A percentile compares a stretch with the other conserved stretches of the same genome.
phyloP scores from a whole-genome alignment of 306 rosid species.

The Vigna reflexopilosa region DNA sequence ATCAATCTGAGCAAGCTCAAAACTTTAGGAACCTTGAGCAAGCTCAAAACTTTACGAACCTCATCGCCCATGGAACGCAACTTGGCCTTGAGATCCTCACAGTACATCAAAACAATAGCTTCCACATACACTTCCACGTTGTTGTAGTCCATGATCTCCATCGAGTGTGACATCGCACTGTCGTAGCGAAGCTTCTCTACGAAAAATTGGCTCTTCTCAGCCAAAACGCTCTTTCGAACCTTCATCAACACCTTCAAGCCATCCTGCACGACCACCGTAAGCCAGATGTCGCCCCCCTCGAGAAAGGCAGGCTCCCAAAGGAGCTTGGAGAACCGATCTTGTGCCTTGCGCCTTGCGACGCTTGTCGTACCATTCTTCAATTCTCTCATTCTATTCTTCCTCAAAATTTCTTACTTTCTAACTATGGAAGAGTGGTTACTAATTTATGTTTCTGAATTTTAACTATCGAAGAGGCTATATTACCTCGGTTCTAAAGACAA shows the following conservation, averaged over 20 bases:
- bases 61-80: constrained; percentile 63
- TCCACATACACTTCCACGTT: constrained; percentile 84
- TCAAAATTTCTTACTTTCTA: not conserved
- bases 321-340: constrained; percentile 57
- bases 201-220: constrained; percentile 74
- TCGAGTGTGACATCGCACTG: constrained; percentile 58
- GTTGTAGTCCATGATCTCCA: constrained; percentile 89
- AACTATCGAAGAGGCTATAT: too few species aligned
- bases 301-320: constrained; percentile 60
- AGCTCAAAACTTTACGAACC: constrained; percentile 76
- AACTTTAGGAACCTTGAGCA: constrained; percentile 66
- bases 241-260: constrained; percentile 78
- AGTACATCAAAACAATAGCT: constrained; percentile 80
- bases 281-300: constrained; percentile 63
- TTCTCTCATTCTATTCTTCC: not conserved
- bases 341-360: constrained; percentile 51
- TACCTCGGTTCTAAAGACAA: too few species aligned
- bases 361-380: constrained; percentile 56
- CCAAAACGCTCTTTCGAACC: constrained; percentile 67
- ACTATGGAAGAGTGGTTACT: too few species aligned
- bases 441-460: too few species aligned
- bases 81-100: constrained; percentile 66
- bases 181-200: constrained; percentile 70
- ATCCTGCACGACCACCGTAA: constrained; percentile 70
- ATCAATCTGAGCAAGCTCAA: not conserved